Evolutionary conservation across 129 eudicot species (phyloP).

Genomic region (Mikania micrantha): DNA sequence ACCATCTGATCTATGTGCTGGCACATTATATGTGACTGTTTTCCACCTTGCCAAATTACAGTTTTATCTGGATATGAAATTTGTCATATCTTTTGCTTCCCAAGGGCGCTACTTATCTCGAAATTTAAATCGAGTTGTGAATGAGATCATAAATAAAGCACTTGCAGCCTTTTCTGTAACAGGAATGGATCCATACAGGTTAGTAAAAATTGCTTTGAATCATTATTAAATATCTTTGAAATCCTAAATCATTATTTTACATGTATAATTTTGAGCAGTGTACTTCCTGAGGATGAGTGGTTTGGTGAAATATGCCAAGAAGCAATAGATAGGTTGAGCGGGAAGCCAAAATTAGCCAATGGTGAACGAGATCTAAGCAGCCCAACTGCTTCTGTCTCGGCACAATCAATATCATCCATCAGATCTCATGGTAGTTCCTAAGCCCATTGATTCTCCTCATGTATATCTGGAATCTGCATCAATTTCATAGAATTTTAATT

Average conservation of each 20-base stretch:
- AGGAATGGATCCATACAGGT: constrained; percentile 90
- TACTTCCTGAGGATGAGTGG: constrained; percentile 90
- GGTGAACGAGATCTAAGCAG: constrained; percentile 79
- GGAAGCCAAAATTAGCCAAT: constrained; percentile 59
- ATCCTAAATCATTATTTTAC: background rate
- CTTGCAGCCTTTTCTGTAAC: constrained; percentile 74
- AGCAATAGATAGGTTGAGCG: constrained; percentile 78
- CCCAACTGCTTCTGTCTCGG: constrained; percentile 96
- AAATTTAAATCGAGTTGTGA: constrained; percentile 72
- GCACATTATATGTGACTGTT: background rate
- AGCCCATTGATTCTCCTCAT: constrained; percentile 17
- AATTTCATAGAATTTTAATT: constrained; percentile 21
- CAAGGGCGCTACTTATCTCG: constrained; percentile 96
- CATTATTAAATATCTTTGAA: background rate
- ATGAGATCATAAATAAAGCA: constrained; percentile 77
- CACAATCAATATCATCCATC: constrained; percentile 79
- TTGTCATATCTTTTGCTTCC: constrained; percentile 83
- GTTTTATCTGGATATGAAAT: constrained; percentile 97
- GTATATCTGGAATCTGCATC: constrained; percentile 16
- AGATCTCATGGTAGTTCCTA: constrained; percentile 91
- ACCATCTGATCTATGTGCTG: too few species aligned
- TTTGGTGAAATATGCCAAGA: constrained; percentile 69
- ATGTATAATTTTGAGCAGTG: constrained; percentile 35
- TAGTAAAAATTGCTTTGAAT: background rate
- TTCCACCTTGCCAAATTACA: constrained; percentile 31